Evolutionary conservation across 1,284 basidiomycete species (phyloP).

Genomic region (Cryptococcus deneoformans): DNA sequence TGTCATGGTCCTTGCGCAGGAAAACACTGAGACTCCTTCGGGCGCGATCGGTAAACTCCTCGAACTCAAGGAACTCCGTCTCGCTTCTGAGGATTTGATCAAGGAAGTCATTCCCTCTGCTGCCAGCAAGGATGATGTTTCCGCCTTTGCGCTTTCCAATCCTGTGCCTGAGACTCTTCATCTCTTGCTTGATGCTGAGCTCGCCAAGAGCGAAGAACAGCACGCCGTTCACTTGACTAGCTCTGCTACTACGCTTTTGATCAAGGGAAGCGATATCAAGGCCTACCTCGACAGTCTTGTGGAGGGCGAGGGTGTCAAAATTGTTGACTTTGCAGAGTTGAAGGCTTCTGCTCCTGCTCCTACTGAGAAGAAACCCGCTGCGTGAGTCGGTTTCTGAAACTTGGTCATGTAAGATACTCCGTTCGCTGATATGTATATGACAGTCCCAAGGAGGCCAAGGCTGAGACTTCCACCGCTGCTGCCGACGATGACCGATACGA

Average conservation of each 20-base stretch:
- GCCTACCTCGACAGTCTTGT: conserved; percentile 65
- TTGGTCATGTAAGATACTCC: neutral
- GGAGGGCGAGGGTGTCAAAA: conserved; percentile 31
- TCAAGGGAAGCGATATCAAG: conserved; percentile 70
- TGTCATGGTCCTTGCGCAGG: conserved; percentile 80
- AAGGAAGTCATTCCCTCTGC: conserved; percentile 68
- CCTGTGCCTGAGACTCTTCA: conserved; percentile 71
- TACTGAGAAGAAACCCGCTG: conserved; percentile 15
- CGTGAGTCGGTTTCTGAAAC: conserved; percentile 2
- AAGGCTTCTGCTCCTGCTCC: conserved; percentile 49
- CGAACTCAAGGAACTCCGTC: conserved; percentile 80
- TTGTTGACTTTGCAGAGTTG: conserved; percentile 69
- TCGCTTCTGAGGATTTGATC: conserved; percentile 85
- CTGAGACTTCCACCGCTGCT: conserved; percentile 14
- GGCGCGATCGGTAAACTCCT: conserved; percentile 75
- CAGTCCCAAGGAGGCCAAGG: conserved; percentile 22
- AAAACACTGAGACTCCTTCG: conserved; percentile 73
- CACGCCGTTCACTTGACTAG: conserved; percentile 75
- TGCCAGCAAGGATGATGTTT: conserved; percentile 83
- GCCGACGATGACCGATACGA: conserved; percentile 77
- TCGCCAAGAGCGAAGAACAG: conserved; percentile 57
- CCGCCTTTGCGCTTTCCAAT: conserved; percentile 67
- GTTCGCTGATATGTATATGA: neutral
- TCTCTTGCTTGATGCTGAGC: conserved; percentile 72
- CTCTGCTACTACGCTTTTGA: conserved; percentile 66